phyloP scores from a whole-genome alignment of 1,284 basidiomycete species.

The Fistulinella staudtii region DNA sequence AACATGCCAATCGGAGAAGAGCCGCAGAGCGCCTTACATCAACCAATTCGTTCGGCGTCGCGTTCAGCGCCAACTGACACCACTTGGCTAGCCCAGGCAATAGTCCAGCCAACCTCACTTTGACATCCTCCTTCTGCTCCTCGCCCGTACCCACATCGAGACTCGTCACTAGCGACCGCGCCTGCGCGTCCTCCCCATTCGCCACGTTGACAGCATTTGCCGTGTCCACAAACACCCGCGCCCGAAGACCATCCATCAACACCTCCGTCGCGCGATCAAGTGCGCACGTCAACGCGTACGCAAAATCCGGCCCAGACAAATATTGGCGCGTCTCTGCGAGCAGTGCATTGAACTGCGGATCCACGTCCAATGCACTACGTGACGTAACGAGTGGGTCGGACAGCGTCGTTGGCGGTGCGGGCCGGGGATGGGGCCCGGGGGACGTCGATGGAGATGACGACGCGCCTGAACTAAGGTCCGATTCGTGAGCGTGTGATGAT shows the following conservation, averaged over 20 bases:
- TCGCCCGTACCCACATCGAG: neutral
- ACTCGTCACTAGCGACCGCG: conserved; percentile 23
- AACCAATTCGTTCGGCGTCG: conserved; percentile 77
- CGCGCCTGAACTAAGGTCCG: conserved; percentile 14
- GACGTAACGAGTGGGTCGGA: conserved; percentile 23
- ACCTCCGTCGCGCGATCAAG: conserved; percentile 65
- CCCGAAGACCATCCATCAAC: conserved; percentile 51
- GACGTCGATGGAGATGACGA: conserved; percentile 12
- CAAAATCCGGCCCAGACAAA: conserved; percentile 68
- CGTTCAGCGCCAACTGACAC: conserved; percentile 67
- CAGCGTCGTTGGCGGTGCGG: neutral
- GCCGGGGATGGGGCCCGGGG: neutral
- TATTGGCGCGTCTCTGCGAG: conserved; percentile 66
- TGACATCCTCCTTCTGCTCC: conserved; percentile 38
- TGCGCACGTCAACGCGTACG: conserved; percentile 59
- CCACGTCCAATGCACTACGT: conserved; percentile 29
- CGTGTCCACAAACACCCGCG: conserved; percentile 47
- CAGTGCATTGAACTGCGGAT: conserved; percentile 57
- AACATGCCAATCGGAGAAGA: neutral
- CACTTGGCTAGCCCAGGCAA: conserved; percentile 76
- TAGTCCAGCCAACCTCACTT: conserved; percentile 67
- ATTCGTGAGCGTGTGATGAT: conserved; percentile 19
- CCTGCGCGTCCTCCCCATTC: conserved; percentile 6
- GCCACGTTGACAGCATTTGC: conserved; percentile 23
- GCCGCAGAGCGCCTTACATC: conserved; percentile 53